A percentile compares a stretch with the other conserved stretches of the same genome.
Evolutionary conservation across 257 asterid genomes (phyloP).

Genomic region (Phtheirospermum japonicum): DNA sequence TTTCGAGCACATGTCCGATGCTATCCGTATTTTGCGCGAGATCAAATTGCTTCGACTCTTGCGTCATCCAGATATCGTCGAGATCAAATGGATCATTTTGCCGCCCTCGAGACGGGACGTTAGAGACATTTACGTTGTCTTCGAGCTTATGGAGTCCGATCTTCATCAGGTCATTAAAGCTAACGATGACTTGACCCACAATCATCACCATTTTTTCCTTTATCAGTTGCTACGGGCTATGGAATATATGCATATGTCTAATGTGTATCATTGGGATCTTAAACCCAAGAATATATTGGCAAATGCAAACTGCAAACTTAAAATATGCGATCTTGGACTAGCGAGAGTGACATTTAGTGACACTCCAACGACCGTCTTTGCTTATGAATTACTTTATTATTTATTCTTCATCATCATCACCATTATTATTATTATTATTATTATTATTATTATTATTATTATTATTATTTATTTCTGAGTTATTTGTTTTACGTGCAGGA

Average conservation of each 20-base stretch:
- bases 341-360: constrained; percentile 94
- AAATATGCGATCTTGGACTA: constrained; percentile 93
- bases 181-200: constrained; percentile 89
- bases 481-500: constrained; percentile 43
- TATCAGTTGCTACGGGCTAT: constrained; percentile 89
- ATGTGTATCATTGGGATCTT: constrained; percentile 88
- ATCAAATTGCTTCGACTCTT: constrained; percentile 87
- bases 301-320: constrained; percentile 92
- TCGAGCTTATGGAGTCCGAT: constrained; percentile 94
- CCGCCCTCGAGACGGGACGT: constrained; percentile 92
- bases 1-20: constrained; percentile 86
- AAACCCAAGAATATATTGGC: constrained; percentile 91
- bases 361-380: constrained; percentile 84
- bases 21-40: constrained; percentile 90
- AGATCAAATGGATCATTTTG: constrained; percentile 85
- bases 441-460: too few species aligned
- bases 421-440: too few species aligned
- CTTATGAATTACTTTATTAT: too few species aligned
- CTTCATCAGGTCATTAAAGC: constrained; percentile 97
- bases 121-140: constrained; percentile 86
- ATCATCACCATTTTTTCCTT: constrained; percentile 83
- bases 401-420: too few species aligned
- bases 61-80: constrained; percentile 93
- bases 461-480: too few species aligned
- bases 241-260: constrained; percentile 90